These are phyloP conservation scores for Nelumbo lutea DNA, from an alignment of 164 flowering plant genomes.

Conservation along the genomic window DNA sequence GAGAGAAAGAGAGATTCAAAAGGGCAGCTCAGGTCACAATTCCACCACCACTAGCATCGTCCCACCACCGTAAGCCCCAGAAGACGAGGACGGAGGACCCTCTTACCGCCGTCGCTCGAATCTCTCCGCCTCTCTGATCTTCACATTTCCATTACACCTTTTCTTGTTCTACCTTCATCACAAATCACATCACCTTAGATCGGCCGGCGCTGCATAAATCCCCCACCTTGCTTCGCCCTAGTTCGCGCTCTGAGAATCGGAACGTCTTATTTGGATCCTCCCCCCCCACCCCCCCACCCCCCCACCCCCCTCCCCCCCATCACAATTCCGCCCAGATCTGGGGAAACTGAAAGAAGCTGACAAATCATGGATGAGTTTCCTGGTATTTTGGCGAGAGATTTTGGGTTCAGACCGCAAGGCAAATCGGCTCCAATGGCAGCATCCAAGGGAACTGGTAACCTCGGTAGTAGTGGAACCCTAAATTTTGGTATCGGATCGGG, in stretches of 20 bases:
- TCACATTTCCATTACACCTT: background rate
- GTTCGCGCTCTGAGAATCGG: background rate
- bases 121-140: background rate
- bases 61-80: no score
- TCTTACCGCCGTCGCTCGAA: background rate
- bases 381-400: constrained; percentile 48
- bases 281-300: no score
- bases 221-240: background rate
- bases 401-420: constrained; percentile 61
- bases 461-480: constrained; percentile 6
- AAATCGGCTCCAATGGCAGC: constrained; percentile 74
- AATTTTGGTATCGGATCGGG: constrained; percentile 29
- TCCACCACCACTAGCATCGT: no score
- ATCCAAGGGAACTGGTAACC: constrained; percentile 23
- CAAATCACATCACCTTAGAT: background rate
- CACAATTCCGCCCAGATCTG: constrained; percentile 8
- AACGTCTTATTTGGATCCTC: background rate
- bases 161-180: background rate
- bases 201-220: background rate
- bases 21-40: no score
- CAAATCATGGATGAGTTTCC: constrained; percentile 55
- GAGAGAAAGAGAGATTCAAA: no score
- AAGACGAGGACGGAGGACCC: no score
- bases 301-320: no score
- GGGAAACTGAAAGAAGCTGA: background rate